These are phyloP conservation scores for Stentor coeruleus DNA, from an alignment of 73 alveolate species.

Conservation along the genomic window DNA sequence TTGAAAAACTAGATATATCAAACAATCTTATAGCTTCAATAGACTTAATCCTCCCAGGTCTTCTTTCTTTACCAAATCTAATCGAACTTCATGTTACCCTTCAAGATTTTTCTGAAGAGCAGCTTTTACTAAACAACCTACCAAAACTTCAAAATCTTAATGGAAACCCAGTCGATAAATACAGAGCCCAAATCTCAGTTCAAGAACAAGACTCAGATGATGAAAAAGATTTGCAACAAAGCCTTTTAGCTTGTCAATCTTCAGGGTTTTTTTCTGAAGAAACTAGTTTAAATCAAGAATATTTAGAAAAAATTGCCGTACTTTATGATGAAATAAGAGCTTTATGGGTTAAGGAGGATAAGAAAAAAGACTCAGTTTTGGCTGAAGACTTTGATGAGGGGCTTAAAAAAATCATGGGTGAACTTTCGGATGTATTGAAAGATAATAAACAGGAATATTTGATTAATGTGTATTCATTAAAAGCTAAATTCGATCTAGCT, in stretches of 20 bases:
- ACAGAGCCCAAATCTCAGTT: slow-evolving; percentile 23
- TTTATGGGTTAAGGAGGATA: slow-evolving; percentile 32
- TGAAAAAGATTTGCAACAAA: slow-evolving; percentile 17
- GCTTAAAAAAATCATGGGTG: slow-evolving; percentile 35
- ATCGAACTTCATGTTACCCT: slow-evolving; percentile 30
- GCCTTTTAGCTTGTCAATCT: background rate
- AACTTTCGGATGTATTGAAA: slow-evolving; percentile 6
- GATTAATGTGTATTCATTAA: slow-evolving; percentile 29
- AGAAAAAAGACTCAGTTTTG: slow-evolving; percentile 53
- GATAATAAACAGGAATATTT: slow-evolving; percentile 15
- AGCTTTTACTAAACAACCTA: slow-evolving; percentile 10
- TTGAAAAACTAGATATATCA: slow-evolving; percentile 38
- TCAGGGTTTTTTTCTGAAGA: slow-evolving; percentile 1
- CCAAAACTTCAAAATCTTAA: slow-evolving; percentile 34
- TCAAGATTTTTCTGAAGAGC: slow-evolving; percentile 24
- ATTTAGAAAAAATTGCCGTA: slow-evolving; percentile 39
- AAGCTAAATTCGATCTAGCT: slow-evolving; percentile 39
- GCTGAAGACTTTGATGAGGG: slow-evolving; percentile 25
- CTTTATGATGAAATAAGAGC: slow-evolving; percentile 40
- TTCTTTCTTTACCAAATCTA: slow-evolving; percentile 37
- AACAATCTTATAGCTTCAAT: slow-evolving; percentile 39
- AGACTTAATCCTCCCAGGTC: slow-evolving; percentile 33
- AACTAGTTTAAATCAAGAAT: slow-evolving; percentile 31
- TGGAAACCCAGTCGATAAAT: slow-evolving; percentile 17
- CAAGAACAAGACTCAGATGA: background rate